Evolutionary conservation across 768 basidiomycete genomes (phyloP).

Genomic region (Pholiota conissans): DNA sequence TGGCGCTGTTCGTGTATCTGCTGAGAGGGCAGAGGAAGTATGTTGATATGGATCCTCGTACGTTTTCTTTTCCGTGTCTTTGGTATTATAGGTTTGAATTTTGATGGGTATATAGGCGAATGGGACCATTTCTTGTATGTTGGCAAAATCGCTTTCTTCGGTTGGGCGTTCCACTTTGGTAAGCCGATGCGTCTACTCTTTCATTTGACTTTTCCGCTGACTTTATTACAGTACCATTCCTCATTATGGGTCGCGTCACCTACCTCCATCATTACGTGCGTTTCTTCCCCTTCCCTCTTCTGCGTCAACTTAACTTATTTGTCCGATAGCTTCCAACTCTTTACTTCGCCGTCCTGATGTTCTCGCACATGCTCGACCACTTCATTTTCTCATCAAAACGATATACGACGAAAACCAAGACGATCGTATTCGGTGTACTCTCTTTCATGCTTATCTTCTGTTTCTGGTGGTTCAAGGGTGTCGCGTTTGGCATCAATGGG

Average conservation of each 20-base stretch:
- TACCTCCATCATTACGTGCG: conserved; percentile 95
- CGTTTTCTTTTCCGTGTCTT: conserved; percentile 28
- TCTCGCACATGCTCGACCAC: conserved; percentile 89
- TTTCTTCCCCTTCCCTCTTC: conserved; percentile 17
- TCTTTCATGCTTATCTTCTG: conserved; percentile 61
- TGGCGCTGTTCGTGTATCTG: conserved; percentile 66
- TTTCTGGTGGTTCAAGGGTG: conserved; percentile 94
- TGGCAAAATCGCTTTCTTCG: conserved; percentile 85
- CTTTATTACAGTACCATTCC: conserved; percentile 74
- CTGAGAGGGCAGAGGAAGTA: conserved; percentile 87
- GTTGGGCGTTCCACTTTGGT: conserved; percentile 93
- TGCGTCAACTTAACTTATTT: background rate
- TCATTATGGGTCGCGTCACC: conserved; percentile 97
- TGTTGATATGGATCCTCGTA: conserved; percentile 86
- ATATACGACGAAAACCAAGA: conserved; percentile 63
- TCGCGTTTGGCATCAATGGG: conserved; percentile 92
- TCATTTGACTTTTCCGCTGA: background rate
- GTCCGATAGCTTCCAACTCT: conserved; percentile 79
- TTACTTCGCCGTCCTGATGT: conserved; percentile 95
- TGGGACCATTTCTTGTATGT: conserved; percentile 97
- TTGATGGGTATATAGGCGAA: conserved; percentile 50
- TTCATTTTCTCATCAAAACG: conserved; percentile 82
- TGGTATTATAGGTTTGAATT: conserved; percentile 4
- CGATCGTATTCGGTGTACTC: conserved; percentile 66
- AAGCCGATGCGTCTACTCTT: conserved; percentile 25